These are phyloP conservation scores for Hanseniaspora osmophila DNA, from an alignment of 805 yeast genomes.

Conservation along the genomic window DNA sequence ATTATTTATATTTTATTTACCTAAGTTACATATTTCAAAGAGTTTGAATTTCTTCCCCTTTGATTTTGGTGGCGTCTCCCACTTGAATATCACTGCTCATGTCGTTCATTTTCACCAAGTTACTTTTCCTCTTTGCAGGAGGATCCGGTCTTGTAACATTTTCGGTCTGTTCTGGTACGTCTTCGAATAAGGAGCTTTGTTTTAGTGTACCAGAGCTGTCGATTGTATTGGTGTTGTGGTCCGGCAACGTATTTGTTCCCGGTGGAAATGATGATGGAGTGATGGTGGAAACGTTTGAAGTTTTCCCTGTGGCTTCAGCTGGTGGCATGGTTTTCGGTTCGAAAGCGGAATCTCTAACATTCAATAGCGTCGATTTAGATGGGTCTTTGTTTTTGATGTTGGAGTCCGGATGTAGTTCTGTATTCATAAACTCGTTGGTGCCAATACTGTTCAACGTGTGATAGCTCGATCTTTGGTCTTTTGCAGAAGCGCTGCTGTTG, in stretches of 20 bases:
- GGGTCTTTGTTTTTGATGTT: constrained; percentile 54
- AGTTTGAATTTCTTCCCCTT: constrained; percentile 12
- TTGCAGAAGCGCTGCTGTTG: constrained; percentile 13
- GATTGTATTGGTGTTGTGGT: not conserved
- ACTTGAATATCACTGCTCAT: constrained; percentile 22
- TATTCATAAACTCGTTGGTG: constrained; percentile 69
- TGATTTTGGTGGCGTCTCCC: constrained; percentile 19
- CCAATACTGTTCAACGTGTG: constrained; percentile 72
- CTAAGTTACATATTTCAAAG: not conserved
- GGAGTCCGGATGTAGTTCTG: constrained; percentile 15
- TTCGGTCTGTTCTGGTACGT: not conserved
- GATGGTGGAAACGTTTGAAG: not conserved
- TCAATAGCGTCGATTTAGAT: constrained; percentile 26
- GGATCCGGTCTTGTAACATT: not conserved
- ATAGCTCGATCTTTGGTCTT: constrained; percentile 42
- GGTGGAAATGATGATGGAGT: not conserved
- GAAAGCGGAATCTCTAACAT: constrained; percentile 29
- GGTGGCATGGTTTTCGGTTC: constrained; percentile 1
- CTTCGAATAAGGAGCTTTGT: not conserved
- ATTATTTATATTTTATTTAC: too few species aligned
- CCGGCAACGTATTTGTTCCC: not conserved
- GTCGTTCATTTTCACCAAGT: constrained; percentile 24
- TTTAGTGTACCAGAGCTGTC: not conserved
- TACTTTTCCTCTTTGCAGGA: constrained; percentile 19
- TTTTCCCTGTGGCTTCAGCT: constrained; percentile 1